A percentile compares a stretch with the other conserved stretches of the same genome.
These are phyloP conservation scores for Naganishia cerealis DNA, from an alignment of 1,284 basidiomycete species.

Conservation along the genomic window DNA sequence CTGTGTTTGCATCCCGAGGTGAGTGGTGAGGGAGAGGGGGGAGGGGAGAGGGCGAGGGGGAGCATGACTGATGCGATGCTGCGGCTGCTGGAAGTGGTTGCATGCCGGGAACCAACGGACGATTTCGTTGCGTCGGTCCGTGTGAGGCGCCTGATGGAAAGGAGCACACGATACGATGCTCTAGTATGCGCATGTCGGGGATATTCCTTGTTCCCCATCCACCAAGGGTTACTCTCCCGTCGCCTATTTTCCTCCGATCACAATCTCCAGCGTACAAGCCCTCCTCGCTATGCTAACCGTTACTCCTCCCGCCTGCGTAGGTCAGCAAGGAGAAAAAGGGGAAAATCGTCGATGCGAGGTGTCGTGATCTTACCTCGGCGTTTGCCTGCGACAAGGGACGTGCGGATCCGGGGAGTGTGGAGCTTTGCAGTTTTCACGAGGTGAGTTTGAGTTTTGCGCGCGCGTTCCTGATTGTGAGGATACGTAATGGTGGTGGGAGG, in stretches of 20 bases:
- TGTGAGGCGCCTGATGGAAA: not conserved
- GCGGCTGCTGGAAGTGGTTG: not conserved
- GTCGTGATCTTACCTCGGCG: slow-evolving; percentile 89
- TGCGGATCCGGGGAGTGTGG: slow-evolving; percentile 84
- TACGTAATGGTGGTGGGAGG: not conserved
- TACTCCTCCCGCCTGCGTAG: slow-evolving; percentile 53
- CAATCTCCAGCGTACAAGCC: not conserved
- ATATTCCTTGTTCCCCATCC: too few relatives aligned
- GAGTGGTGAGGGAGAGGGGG: slow-evolving; percentile 41
- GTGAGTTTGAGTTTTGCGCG: slow-evolving; percentile 55
- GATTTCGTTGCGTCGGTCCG: too few relatives aligned
- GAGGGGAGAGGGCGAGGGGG: not conserved
- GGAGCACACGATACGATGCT: too few relatives aligned
- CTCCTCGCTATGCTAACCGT: not conserved
- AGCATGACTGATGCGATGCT: not conserved
- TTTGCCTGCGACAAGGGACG: slow-evolving; percentile 81
- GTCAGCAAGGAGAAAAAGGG: slow-evolving; percentile 97
- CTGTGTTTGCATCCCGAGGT: slow-evolving; percentile 94
- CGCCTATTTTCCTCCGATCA: not conserved
- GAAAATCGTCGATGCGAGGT: slow-evolving; percentile 92
- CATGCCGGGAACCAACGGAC: too few relatives aligned
- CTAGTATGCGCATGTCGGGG: too few relatives aligned
- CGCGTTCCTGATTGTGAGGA: not conserved
- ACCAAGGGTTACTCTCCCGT: not conserved
- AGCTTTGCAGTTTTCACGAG: slow-evolving; percentile 94